Evolutionary conservation across 352 stramenopile species (phyloP).

Genomic region (Phytophthora nicotianae): DNA sequence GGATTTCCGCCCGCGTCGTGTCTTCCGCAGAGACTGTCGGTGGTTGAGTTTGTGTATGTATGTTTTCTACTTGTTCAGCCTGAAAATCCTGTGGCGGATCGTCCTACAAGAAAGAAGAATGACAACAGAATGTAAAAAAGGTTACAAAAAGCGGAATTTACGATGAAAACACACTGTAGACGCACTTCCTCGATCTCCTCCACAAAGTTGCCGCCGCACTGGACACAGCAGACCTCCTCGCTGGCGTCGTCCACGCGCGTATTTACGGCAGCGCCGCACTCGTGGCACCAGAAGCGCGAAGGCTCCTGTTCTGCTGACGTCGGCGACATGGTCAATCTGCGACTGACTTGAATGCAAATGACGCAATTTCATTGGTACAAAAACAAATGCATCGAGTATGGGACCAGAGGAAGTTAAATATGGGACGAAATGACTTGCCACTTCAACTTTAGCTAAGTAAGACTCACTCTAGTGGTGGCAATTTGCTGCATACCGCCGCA

Average conservation of each 20-base stretch:
- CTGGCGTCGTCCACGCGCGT: slow-evolving; percentile 63
- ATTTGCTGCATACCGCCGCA: slow-evolving; percentile 6
- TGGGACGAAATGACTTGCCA: neutral
- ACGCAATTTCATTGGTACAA: slow-evolving; percentile 36
- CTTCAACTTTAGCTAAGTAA: slow-evolving; percentile 25
- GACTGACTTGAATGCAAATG: slow-evolving; percentile 33
- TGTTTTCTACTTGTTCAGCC: slow-evolving; percentile 28
- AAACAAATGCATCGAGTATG: slow-evolving; percentile 3
- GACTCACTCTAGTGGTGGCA: too few species aligned
- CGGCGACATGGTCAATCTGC: slow-evolving; percentile 26
- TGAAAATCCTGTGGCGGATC: slow-evolving; percentile 69
- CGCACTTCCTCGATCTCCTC: slow-evolving; percentile 81
- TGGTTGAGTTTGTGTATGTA: slow-evolving; percentile 26
- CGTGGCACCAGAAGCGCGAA: slow-evolving; percentile 84
- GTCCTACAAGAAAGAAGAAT: slow-evolving; percentile 44
- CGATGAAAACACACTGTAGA: neutral
- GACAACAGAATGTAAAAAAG: slow-evolving; percentile 4
- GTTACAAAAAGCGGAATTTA: slow-evolving; percentile 2
- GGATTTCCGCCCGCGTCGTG: slow-evolving; percentile 28
- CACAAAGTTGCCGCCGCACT: slow-evolving; percentile 84
- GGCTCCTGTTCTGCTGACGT: slow-evolving; percentile 19
- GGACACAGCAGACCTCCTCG: slow-evolving; percentile 73
- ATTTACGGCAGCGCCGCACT: slow-evolving; percentile 60
- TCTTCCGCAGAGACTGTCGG: slow-evolving; percentile 3
- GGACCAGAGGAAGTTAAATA: neutral